Percentiles rank a stretch among this genome's conserved stretches.
These are phyloP conservation scores for Madurella fahalii DNA, from an alignment of 2,329 filamentous ascomycete species.

Conservation along the genomic window DNA sequence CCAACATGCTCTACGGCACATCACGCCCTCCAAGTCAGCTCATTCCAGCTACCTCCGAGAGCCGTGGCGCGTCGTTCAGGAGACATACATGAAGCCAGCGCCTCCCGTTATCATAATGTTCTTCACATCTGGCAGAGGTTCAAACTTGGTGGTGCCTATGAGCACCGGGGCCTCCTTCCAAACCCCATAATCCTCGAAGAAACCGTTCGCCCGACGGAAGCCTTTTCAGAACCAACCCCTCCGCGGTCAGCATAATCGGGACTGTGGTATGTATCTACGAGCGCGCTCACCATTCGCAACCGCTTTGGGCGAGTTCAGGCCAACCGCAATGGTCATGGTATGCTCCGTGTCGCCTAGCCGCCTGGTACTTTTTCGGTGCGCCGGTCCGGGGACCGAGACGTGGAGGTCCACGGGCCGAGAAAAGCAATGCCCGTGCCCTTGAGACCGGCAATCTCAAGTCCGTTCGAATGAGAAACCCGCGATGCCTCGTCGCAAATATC, in stretches of 20 bases:
- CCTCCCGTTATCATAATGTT: slow-evolving; percentile 84
- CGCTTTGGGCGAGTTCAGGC: slow-evolving; percentile 5
- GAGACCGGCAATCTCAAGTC: no score
- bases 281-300: slow-evolving; percentile 13
- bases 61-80: not conserved
- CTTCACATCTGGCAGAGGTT: slow-evolving; percentile 63
- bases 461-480: no score
- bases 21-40: slow-evolving; percentile 1
- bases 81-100: slow-evolving; percentile 75
- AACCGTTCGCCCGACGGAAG: slow-evolving; percentile 31
- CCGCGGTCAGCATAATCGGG: not conserved
- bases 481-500: no score
- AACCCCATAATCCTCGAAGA: slow-evolving; percentile 57
- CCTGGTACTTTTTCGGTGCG: not conserved
- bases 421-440: no score
- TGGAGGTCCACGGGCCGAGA: no score
- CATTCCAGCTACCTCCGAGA: not conserved
- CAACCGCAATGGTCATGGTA: slow-evolving; percentile 15
- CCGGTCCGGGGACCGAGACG: no score
- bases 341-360: no score
- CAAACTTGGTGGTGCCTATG: slow-evolving; percentile 65
- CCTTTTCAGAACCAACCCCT: slow-evolving; percentile 7
- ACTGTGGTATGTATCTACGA: not conserved
- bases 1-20: slow-evolving; percentile 66
- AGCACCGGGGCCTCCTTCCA: slow-evolving; percentile 71